Evolutionary conservation across 2,329 filamentous ascomycete genomes (phyloP), one percentile per base, ranked within the genome.

Genomic region (Aureobasidium namibiae): DNA sequence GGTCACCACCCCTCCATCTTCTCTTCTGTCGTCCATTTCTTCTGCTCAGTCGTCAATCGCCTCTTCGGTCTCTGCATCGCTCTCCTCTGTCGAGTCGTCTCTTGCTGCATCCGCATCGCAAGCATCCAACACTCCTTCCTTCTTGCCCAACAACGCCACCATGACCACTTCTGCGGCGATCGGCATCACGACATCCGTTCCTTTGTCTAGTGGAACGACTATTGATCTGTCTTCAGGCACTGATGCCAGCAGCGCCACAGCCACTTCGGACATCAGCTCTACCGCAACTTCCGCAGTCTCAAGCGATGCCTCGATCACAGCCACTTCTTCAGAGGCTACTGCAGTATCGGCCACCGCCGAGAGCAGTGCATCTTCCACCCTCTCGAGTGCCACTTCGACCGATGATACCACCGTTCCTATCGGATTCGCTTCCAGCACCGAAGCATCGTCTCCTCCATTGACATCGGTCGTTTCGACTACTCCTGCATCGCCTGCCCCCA

Each of bases 1-100:
- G 21, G 45, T 65, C 1, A 64, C 61, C 13, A 64, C 64, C 24
- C 62, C 36, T 29, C 59, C 62, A 41, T 60, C 59, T 16, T 54
- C 59, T 18, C 39, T 56, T 21, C 38, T 61, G 18, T 59, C 63
- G 5, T 63, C 60, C 14, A 56, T 63, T 18, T 44, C 60, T n/a
- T 56, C 60, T 23, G 45, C 45, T 6, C 45, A 53, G 13, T 52
- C 60, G 13, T 60, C 62, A 13, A 36, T 33, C 21, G 60, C 39
- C 29, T 46, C 60, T 11, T 60, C 58, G 5, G 42, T 44, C 21
- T 60, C 50, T 48, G 59, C 59, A 26, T 60, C 59, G 5, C 24
- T 56, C 5, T 42, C 56, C n/a, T 52, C 56, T 52, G 45, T 26
- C 18, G 34, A 41, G 4, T 53, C 49, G 2, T 56, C 59, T 9